Conservation (phyloP, 805 yeast genomes). For the Metschnikowia amazonensis region DNA sequence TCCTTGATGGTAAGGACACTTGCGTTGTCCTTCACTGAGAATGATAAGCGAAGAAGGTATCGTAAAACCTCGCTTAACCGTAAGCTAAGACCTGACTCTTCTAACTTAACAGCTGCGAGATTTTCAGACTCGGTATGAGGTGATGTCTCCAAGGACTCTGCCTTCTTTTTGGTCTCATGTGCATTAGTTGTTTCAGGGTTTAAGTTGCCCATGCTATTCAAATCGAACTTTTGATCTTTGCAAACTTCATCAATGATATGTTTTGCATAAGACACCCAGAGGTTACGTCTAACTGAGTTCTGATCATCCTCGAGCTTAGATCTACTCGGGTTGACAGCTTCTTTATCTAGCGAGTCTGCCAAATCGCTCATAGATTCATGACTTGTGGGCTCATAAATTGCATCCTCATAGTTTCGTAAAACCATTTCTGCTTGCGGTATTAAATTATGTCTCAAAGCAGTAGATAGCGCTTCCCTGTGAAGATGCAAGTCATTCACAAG, state of each 20-base stretch:
- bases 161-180: background rate
- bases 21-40: conserved; percentile 19
- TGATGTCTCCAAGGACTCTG: conserved; percentile 11
- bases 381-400: conserved; percentile 2
- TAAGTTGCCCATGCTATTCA: background rate
- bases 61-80: conserved; percentile 25
- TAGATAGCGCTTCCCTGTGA: conserved; percentile 74
- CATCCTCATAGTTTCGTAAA: conserved; percentile 28
- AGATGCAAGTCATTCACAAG: conserved; percentile 59
- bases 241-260: conserved; percentile 36
- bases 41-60: conserved; percentile 32
- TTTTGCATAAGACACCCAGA: conserved; percentile 69
- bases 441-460: conserved; percentile 63
- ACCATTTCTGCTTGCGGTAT: conserved; percentile 49
- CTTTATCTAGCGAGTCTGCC: background rate
- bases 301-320: conserved; percentile 34
- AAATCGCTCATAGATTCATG: background rate
- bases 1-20: conserved; percentile 66
- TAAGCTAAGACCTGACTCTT: conserved; percentile 5
- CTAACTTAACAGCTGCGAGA: conserved; percentile 14
- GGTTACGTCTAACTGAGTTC: conserved; percentile 50
- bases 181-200: background rate
- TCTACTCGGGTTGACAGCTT: conserved; percentile 18
- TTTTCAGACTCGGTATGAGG: conserved; percentile 18
- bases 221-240: background rate